Conservation (phyloP, 2,329 filamentous ascomycete genomes). For the Trichoderma aggressivum region DNA sequence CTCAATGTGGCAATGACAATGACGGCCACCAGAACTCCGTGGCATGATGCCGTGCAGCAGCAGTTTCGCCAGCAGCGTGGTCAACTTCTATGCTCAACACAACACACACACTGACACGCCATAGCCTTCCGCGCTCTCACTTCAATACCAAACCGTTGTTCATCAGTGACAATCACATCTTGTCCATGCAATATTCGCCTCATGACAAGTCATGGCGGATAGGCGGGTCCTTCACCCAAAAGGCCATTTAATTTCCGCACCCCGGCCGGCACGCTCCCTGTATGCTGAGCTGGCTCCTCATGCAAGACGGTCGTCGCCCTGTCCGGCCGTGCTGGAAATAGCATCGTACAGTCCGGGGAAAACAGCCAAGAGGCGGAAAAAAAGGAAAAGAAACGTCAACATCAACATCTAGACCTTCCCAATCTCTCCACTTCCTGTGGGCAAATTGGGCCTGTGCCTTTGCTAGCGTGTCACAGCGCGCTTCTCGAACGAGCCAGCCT, state of each 20-base stretch:
- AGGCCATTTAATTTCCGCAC: conserved; percentile 7
- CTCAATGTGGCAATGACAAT: not conserved
- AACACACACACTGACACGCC: not conserved
- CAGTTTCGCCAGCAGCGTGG: not conserved
- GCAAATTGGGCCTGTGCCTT: not conserved
- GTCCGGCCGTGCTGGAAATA: not conserved
- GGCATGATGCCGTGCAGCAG: not conserved
- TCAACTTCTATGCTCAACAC: not conserved
- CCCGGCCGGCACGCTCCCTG: not conserved
- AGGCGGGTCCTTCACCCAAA: not conserved
- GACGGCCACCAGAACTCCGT: not conserved
- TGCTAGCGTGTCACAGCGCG: not conserved
- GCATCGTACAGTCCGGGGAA: conserved; percentile 10
- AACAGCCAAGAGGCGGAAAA: not conserved
- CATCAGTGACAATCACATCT: not conserved
- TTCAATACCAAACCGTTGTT: not conserved
- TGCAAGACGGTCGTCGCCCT: not conserved
- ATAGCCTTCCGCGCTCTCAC: not conserved
- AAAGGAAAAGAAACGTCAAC: not conserved
- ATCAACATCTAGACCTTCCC: not conserved
- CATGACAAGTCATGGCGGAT: not conserved
- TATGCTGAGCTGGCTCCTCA: not conserved
- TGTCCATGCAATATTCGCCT: not conserved
- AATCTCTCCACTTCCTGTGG: not conserved
- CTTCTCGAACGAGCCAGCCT: not conserved